Base-by-base conservation (phyloP, 169 alveolate genomes). In the Cystoisospora suis region DNA sequence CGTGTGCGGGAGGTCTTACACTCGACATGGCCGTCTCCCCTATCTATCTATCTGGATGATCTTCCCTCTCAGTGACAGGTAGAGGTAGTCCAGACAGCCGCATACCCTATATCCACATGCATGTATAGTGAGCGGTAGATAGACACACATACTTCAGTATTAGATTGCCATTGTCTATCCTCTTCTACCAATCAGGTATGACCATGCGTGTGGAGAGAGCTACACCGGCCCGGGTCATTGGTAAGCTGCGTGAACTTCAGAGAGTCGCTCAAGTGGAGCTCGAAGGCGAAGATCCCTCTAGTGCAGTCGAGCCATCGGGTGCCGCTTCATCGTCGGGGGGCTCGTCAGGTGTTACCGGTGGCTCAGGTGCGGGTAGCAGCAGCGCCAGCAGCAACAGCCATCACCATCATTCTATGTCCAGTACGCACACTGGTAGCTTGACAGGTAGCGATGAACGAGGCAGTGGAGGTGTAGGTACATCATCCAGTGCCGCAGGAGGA, bases 141-240 rank as follows among this genome's bases (percentile, higher is more conserved):
- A n/a, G n/a, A n/a, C n/a, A n/a, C n/a, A n/a, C n/a, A n/a, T n/a
- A n/a, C n/a, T n/a, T n/a, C n/a, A n/a, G n/a, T n/a, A n/a, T n/a
- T n/a, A n/a, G n/a, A n/a, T n/a, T n/a, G n/a, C n/a, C n/a, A n/a
- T n/a, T n/a, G n/a, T n/a, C n/a, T n/a, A n/a, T n/a, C n/a, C n/a
- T n/a, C n/a, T 32, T 32, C 9, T 27, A n/a, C 36, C 20, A 32
- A 44, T 15, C 89, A 89, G 93, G 93, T 3, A 97, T 96, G 98
- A 97, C 97, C 79, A 98, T 97, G 99, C 93, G 98, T 36, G 99
- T 97, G 34, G 98, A 97, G 94, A 94, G 94, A 81, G 98, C 96
- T 27, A 94, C 95, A 3, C 93, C 94, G n/a, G 95, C 93, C 23
- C 91, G 95, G 42, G 98, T 97, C 1, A 96, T 96, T 65, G 97